phyloP scores from a whole-genome alignment of 164 flowering plant genomes.

The Magnolia changhungtana region DNA sequence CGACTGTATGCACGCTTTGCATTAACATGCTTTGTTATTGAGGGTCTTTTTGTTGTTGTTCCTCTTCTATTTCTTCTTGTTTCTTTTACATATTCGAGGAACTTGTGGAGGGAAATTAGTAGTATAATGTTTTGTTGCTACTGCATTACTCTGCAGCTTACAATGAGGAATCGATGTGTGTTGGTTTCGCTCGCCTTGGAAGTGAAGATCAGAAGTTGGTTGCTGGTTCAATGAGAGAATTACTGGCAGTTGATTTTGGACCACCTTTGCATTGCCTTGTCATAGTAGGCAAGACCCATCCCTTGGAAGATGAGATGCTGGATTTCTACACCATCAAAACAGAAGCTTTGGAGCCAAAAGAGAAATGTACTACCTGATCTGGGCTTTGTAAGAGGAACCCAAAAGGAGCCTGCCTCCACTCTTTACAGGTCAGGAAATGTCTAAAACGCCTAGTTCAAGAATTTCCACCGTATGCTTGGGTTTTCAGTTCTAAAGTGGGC shows the following conservation, averaged over 20 bases:
- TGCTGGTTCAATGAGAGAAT: constrained; percentile 71
- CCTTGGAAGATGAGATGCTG: constrained; percentile 85
- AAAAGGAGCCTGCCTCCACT: not conserved
- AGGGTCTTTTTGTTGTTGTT: not conserved
- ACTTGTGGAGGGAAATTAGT: not conserved
- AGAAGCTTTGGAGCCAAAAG: not conserved
- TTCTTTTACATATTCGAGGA: not conserved
- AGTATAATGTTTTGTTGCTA: not conserved
- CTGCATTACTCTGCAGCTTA: constrained; percentile 46
- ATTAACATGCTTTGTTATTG: not conserved
- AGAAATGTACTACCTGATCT: constrained; percentile 4
- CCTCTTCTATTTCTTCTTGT: too few species aligned
- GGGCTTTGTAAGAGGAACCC: not conserved
- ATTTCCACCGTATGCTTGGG: too few species aligned
- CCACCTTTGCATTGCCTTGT: constrained; percentile 90
- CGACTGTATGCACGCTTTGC: constrained; percentile 23
- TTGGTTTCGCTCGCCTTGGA: constrained; percentile 89
- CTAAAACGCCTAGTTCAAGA: too few species aligned
- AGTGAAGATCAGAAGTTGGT: constrained; percentile 76
- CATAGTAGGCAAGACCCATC: constrained; percentile 78
- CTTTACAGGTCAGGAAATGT: not conserved
- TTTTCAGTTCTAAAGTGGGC: too few species aligned
- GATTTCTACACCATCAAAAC: constrained; percentile 42
- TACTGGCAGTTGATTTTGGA: constrained; percentile 71
- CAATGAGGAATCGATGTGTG: constrained; percentile 63